A percentile compares a stretch with the other conserved stretches of the same genome.
Conservation (phyloP, 2,329 filamentous ascomycete species). For the Cladosporium sp. region DNA sequence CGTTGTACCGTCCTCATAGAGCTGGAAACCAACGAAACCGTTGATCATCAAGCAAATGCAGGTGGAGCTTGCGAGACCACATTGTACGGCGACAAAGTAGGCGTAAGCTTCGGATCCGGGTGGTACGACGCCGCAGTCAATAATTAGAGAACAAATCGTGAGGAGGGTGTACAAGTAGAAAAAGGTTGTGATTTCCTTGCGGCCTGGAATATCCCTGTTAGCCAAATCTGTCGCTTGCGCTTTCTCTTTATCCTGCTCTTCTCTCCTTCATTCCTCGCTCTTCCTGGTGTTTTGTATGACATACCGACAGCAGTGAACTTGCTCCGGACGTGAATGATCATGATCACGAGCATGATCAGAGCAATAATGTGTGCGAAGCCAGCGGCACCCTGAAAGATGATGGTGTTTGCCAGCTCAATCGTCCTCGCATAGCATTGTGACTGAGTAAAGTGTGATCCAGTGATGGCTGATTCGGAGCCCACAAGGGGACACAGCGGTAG, state of each 20-base stretch:
- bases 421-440: constrained; percentile 89
- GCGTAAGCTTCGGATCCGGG: constrained; percentile 75
- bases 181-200: constrained; percentile 75
- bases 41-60: constrained; percentile 91
- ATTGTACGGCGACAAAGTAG: constrained; percentile 86
- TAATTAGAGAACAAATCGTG: constrained; percentile 79
- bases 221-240: not conserved
- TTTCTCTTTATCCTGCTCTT: not conserved
- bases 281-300: constrained; percentile 31
- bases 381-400: constrained; percentile 92
- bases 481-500: constrained; percentile 84
- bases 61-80: constrained; percentile 76
- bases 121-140: constrained; percentile 89
- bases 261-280: not conserved
- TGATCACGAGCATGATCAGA: constrained; percentile 87
- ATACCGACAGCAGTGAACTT: constrained; percentile 97
- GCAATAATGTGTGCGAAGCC: constrained; percentile 90
- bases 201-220: constrained; percentile 40
- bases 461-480: constrained; percentile 66
- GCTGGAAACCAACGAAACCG: constrained; percentile 95
- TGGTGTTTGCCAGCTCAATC: constrained; percentile 94
- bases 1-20: constrained; percentile 94
- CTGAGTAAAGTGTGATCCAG: constrained; percentile 65
- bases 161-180: constrained; percentile 96
- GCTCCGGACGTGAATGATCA: constrained; percentile 93